Evolutionary conservation across 2,329 filamentous ascomycete genomes (phyloP).

Genomic region (Xylariales sp.): DNA sequence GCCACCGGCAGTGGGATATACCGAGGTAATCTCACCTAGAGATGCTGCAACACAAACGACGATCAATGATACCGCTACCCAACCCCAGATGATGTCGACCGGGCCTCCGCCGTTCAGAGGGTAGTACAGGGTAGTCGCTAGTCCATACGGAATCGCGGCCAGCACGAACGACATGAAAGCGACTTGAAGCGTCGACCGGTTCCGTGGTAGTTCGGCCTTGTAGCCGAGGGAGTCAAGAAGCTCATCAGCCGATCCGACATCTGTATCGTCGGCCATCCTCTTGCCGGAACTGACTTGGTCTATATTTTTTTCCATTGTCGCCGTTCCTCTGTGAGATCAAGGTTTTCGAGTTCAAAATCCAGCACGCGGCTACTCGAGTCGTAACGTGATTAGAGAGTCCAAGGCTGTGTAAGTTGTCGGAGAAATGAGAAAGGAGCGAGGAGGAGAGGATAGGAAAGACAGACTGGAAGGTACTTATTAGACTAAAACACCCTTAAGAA

Average conservation of each 20-base stretch:
- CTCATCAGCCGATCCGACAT: constrained; percentile 50
- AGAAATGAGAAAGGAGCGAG: not conserved
- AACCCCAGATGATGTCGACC: constrained; percentile 68
- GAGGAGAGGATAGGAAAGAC: not conserved
- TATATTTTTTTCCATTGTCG: constrained; percentile 10
- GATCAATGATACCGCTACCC: constrained; percentile 63
- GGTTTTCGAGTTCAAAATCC: not conserved
- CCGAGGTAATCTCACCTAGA: constrained; percentile 69
- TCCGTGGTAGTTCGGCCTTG: constrained; percentile 59
- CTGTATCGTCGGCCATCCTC: constrained; percentile 23
- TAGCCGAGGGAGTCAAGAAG: constrained; percentile 62
- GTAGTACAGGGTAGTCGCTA: constrained; percentile 66
- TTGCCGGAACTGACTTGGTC: constrained; percentile 7
- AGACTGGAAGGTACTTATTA: not conserved
- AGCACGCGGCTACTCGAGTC: not conserved
- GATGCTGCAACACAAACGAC: constrained; percentile 67
- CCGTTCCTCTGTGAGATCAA: constrained; percentile 2
- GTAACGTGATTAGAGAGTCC: not conserved
- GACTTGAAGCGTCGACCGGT: constrained; percentile 63
- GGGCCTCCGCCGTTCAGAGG: constrained; percentile 63
- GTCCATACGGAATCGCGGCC: constrained; percentile 68
- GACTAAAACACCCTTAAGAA: constrained; percentile 1
- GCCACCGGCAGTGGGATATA: constrained; percentile 72
- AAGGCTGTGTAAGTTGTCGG: not conserved
- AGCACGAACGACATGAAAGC: constrained; percentile 75